A percentile compares a stretch with the other conserved stretches of the same genome.
Conservation (phyloP, 2,329 filamentous ascomycete genomes). For the Penicillium sp. region DNA sequence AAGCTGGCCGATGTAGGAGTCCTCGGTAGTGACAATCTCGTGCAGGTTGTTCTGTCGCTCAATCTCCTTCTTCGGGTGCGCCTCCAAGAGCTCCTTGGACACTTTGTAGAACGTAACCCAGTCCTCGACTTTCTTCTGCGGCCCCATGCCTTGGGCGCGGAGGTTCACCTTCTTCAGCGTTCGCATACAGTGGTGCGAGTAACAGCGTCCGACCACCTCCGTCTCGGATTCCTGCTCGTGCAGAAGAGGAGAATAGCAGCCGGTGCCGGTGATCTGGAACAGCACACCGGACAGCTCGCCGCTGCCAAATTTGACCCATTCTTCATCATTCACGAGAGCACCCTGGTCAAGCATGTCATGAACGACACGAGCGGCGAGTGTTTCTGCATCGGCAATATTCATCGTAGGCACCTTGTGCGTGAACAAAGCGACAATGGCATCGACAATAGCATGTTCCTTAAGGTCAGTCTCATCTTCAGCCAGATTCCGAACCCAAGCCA, state of each 20-base stretch:
- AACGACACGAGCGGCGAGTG: constrained; percentile 77
- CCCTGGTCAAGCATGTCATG: constrained; percentile 78
- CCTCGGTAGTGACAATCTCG: constrained; percentile 92
- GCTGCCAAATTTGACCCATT: constrained; percentile 93
- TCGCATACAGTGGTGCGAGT: constrained; percentile 90
- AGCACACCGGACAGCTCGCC: constrained; percentile 85
- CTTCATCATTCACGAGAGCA: constrained; percentile 84
- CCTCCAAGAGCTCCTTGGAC: constrained; percentile 74
- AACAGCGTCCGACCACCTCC: constrained; percentile 75
- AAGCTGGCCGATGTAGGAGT: constrained; percentile 86
- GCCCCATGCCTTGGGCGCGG: constrained; percentile 71
- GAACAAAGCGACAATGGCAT: constrained; percentile 86
- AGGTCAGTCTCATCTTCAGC: constrained; percentile 90
- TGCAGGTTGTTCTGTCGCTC: constrained; percentile 93
- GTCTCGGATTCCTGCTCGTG: constrained; percentile 66
- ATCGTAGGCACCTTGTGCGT: constrained; percentile 96
- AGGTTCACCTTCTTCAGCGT: constrained; percentile 95
- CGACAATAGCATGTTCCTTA: constrained; percentile 80
- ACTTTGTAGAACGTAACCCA: constrained; percentile 91
- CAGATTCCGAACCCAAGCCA: constrained; percentile 84
- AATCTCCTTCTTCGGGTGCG: constrained; percentile 81
- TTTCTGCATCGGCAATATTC: constrained; percentile 96
- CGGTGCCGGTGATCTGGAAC: constrained; percentile 87
- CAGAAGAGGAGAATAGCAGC: constrained; percentile 86
- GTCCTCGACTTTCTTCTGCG: constrained; percentile 72